phyloP scores from a whole-genome alignment of 2,329 filamentous ascomycete genomes.

The Orbilia brochopaga region DNA sequence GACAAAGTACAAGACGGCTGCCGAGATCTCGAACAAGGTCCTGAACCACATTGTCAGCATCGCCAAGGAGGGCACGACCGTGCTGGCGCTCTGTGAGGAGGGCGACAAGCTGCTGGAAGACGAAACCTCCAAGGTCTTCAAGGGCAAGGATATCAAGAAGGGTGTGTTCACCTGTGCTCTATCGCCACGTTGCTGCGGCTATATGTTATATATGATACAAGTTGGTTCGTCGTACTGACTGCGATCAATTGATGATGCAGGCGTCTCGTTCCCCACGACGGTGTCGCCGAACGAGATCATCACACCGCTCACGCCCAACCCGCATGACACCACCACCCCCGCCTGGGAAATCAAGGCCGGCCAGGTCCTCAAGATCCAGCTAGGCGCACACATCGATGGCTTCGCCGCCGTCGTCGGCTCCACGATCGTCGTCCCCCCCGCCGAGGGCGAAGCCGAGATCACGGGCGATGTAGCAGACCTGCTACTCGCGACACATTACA shows the following conservation, averaged over 20 bases:
- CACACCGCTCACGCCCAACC: slow-evolving; percentile 93
- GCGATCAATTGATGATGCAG: slow-evolving; percentile 60
- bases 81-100: slow-evolving; percentile 91
- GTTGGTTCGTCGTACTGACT: too few relatives aligned
- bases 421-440: slow-evolving; percentile 75
- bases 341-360: slow-evolving; percentile 77
- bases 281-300: slow-evolving; percentile 92
- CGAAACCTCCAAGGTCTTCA: slow-evolving; percentile 93
- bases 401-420: slow-evolving; percentile 96
- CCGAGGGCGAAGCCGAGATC: slow-evolving; percentile 67
- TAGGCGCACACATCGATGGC: slow-evolving; percentile 98
- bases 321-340: slow-evolving; percentile 84
- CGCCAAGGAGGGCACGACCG: slow-evolving; percentile 68
- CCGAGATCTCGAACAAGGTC: slow-evolving; percentile 92
- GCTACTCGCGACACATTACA: slow-evolving; percentile 87
- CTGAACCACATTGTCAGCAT: slow-evolving; percentile 79
- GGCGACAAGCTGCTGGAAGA: slow-evolving; percentile 94
- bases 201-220: too few relatives aligned
- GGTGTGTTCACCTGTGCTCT: slow-evolving; percentile 68
- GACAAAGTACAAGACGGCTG: slow-evolving; percentile 98
- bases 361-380: slow-evolving; percentile 93
- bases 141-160: slow-evolving; percentile 96
- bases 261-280: slow-evolving; percentile 91
- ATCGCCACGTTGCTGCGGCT: too few relatives aligned
- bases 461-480: slow-evolving; percentile 83